These are phyloP conservation scores for Hibiscus trionum DNA, from an alignment of 345 rosid genomes.

Conservation along the genomic window DNA sequence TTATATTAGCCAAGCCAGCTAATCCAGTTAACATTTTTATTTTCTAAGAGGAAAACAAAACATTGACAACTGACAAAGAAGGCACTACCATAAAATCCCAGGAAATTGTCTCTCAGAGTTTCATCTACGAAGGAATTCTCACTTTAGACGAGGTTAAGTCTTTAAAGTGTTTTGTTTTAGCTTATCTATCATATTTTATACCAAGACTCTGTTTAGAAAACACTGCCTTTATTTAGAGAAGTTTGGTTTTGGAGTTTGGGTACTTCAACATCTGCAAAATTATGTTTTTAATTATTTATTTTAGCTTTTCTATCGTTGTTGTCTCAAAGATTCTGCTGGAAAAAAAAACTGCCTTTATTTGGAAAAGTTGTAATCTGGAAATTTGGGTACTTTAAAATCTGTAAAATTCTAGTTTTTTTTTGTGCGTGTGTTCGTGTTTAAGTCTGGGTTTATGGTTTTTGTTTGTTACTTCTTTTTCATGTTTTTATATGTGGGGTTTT, in stretches of 20 bases:
- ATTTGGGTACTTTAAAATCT: background rate
- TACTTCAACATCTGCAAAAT: background rate
- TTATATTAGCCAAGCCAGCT: background rate
- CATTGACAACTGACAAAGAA: conserved; percentile 16
- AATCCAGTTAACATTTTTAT: background rate
- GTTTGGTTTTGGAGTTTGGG: background rate
- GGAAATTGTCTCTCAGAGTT: background rate
- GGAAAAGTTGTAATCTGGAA: background rate
- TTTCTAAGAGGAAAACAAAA: background rate
- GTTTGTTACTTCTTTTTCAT: background rate
- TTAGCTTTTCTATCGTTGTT: background rate
- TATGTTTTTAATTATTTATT: background rate
- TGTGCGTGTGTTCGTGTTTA: background rate
- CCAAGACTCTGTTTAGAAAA: background rate
- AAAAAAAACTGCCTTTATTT: background rate
- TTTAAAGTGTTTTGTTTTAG: background rate
- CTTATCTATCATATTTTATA: background rate
- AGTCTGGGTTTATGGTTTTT: conserved; percentile 3
- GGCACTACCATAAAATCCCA: background rate
- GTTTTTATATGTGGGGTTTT: background rate
- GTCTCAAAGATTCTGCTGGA: background rate
- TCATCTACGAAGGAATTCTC: background rate
- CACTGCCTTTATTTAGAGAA: background rate
- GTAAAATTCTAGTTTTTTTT: background rate
- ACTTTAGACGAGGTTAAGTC: background rate